These are phyloP conservation scores for Nepenthes gracilis DNA, from an alignment of 148 eudicot species.

Conservation along the genomic window DNA sequence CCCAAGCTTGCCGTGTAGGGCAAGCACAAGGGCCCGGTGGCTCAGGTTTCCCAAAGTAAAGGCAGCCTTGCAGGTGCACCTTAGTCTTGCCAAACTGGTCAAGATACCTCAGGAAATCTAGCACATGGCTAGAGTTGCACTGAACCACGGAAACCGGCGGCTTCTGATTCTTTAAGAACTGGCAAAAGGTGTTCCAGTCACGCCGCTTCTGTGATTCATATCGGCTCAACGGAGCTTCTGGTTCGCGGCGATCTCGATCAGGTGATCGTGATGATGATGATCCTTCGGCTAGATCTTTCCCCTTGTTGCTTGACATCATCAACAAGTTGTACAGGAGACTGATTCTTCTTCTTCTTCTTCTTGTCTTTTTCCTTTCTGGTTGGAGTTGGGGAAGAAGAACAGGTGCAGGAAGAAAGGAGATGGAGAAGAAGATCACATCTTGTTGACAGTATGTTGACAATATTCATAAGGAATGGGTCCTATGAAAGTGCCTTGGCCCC, in stretches of 20 bases:
- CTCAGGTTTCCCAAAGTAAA: slow-evolving; percentile 46
- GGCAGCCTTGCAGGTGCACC: slow-evolving; percentile 45
- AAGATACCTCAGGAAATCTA: slow-evolving; percentile 34
- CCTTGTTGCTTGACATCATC: not conserved
- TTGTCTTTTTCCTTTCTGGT: no score
- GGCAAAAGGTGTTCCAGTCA: slow-evolving; percentile 82
- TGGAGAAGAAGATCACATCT: slow-evolving; percentile 11
- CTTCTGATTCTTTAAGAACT: slow-evolving; percentile 57
- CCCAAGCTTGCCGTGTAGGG: slow-evolving; percentile 51
- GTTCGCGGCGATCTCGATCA: not conserved
- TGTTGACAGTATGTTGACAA: slow-evolving; percentile 22
- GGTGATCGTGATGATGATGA: slow-evolving; percentile 17
- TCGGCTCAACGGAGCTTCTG: slow-evolving; percentile 36
- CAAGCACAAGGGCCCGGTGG: slow-evolving; percentile 54
- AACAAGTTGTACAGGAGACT: not conserved
- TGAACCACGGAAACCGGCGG: slow-evolving; percentile 48
- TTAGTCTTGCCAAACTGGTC: slow-evolving; percentile 57
- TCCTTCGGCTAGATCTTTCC: slow-evolving; percentile 24
- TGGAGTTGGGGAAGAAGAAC: not conserved
- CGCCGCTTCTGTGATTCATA: slow-evolving; percentile 71
- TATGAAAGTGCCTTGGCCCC: slow-evolving; percentile 33
- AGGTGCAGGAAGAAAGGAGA: slow-evolving; percentile 1
- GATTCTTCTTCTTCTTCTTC: no score
- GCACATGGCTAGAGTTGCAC: slow-evolving; percentile 48
- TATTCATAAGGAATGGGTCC: slow-evolving; percentile 21